These are phyloP conservation scores for Trypanosoma congolense DNA, from an alignment of 208 protist species.

Conservation along the genomic window DNA sequence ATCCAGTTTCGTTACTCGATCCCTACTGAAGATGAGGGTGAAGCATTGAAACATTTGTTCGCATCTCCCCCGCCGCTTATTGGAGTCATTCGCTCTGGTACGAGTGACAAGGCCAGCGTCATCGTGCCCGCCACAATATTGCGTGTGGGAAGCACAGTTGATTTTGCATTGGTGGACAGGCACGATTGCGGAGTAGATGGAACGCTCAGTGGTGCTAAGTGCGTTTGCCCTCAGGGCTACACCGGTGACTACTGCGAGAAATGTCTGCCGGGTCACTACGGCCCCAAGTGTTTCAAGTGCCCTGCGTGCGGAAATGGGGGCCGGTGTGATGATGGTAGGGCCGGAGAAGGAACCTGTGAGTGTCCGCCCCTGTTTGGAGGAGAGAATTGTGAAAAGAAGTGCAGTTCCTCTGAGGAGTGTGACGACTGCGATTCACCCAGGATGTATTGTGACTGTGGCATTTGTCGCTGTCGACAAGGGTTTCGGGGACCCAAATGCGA, in stretches of 20 bases:
- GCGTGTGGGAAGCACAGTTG: background rate
- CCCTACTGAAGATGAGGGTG: background rate
- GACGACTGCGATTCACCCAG: background rate
- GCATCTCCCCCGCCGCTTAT: slow-evolving; percentile 28
- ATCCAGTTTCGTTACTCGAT: slow-evolving; percentile 18
- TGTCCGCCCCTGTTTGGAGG: slow-evolving; percentile 7
- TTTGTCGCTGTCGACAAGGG: slow-evolving; percentile 6
- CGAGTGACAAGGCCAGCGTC: slow-evolving; percentile 24
- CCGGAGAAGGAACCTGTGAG: slow-evolving; percentile 7
- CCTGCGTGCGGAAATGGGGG: slow-evolving; percentile 12
- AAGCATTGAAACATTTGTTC: slow-evolving; percentile 5
- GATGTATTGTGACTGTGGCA: slow-evolving; percentile 5
- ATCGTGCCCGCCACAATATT: slow-evolving; percentile 8
- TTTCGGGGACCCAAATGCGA: slow-evolving; percentile 17
- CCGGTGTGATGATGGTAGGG: slow-evolving; percentile 27
- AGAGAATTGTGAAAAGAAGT: slow-evolving; percentile 7
- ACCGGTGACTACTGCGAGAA: slow-evolving; percentile 21
- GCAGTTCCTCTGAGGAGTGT: background rate
- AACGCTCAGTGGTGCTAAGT: slow-evolving; percentile 15
- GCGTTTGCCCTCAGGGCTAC: slow-evolving; percentile 29
- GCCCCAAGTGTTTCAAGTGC: slow-evolving; percentile 8
- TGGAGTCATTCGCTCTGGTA: slow-evolving; percentile 30
- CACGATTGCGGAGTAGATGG: slow-evolving; percentile 29
- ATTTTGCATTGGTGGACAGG: slow-evolving; percentile 3
- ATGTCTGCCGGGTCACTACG: slow-evolving; percentile 17